Evolutionary conservation across 2,329 filamentous ascomycete species (phyloP).

Genomic region (Sclerotinia glacialis): DNA sequence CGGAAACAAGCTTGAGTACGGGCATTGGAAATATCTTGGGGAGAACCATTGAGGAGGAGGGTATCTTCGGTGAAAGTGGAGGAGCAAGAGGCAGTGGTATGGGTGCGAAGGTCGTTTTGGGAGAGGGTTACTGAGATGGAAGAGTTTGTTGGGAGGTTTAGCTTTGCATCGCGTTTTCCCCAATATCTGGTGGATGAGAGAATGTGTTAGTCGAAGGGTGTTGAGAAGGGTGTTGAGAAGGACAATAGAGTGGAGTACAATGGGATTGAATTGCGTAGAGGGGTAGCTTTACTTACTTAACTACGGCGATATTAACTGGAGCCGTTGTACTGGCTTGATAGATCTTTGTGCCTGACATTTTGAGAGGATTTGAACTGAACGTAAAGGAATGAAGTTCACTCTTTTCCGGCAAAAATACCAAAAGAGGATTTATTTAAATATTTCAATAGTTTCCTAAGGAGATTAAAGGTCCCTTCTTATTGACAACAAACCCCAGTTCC

Average conservation of each 20-base stretch:
- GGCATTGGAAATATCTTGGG: slow-evolving; percentile 81
- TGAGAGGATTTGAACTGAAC: slow-evolving; percentile 21
- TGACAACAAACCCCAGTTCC: slow-evolving; percentile 13
- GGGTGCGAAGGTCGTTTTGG: slow-evolving; percentile 87
- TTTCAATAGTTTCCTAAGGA: background rate
- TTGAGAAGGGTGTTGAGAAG: slow-evolving; percentile 21
- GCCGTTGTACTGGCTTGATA: slow-evolving; percentile 95
- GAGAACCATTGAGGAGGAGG: slow-evolving; percentile 78
- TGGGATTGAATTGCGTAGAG: slow-evolving; percentile 23
- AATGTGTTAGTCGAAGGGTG: slow-evolving; percentile 27
- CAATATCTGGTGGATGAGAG: slow-evolving; percentile 61
- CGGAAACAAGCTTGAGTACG: slow-evolving; percentile 94
- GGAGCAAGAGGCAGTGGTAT: slow-evolving; percentile 93
- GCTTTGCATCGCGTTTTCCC: slow-evolving; percentile 91
- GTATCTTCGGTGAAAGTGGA: slow-evolving; percentile 63
- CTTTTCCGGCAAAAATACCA: background rate
- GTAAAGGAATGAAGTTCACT: background rate
- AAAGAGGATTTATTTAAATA: slow-evolving; percentile 10
- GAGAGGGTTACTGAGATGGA: slow-evolving; percentile 96
- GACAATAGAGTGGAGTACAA: slow-evolving; percentile 6
- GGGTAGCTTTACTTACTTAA: slow-evolving; percentile 63
- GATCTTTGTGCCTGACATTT: slow-evolving; percentile 48
- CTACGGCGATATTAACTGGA: slow-evolving; percentile 96
- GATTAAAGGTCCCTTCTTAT: background rate
- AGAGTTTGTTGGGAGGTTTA: slow-evolving; percentile 97